Percentiles rank a stretch among this genome's conserved stretches.
Evolutionary conservation across 441 rosid species (phyloP).

Genomic region (Jatropha multifida): DNA sequence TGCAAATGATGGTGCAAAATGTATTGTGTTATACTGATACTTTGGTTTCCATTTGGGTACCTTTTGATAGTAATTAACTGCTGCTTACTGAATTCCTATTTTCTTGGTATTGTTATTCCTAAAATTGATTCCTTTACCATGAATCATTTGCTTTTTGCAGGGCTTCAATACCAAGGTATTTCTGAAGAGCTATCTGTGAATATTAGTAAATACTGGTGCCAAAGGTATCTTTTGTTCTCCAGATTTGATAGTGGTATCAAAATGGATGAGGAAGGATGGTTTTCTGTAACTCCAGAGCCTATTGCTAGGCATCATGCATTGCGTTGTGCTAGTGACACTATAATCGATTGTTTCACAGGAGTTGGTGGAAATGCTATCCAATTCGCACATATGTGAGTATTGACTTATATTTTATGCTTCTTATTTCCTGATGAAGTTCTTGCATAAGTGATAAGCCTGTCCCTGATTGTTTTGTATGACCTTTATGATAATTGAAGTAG

Average conservation of each 20-base stretch:
- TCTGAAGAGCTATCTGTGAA: conserved; percentile 38
- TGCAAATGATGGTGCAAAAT: background rate
- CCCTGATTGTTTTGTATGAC: background rate
- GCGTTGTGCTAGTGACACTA: conserved; percentile 52
- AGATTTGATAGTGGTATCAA: conserved; percentile 74
- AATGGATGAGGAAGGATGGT: conserved; percentile 99
- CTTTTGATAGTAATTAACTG: conserved; percentile 5
- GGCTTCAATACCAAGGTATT: conserved; percentile 37
- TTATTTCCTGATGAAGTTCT: background rate
- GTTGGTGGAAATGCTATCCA: conserved; percentile 98
- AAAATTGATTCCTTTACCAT: conserved; percentile 6
- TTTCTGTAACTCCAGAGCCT: conserved; percentile 91
- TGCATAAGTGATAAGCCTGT: background rate
- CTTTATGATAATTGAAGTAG: background rate
- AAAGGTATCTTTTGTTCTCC: conserved; percentile 76
- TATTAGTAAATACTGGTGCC: conserved; percentile 77
- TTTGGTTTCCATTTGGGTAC: conserved; percentile 1
- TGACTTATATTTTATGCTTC: conserved; percentile 4
- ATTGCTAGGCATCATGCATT: conserved; percentile 85
- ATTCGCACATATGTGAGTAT: conserved; percentile 62
- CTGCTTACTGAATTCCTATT: background rate
- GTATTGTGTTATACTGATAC: background rate
- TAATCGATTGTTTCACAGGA: conserved; percentile 86
- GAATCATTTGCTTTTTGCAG: conserved; percentile 43
- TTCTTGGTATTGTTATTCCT: background rate